Percentiles rank a stretch among this genome's conserved stretches.
These are phyloP conservation scores for Xerocomus subilludens DNA, from an alignment of 1,284 basidiomycete genomes.

Conservation along the genomic window DNA sequence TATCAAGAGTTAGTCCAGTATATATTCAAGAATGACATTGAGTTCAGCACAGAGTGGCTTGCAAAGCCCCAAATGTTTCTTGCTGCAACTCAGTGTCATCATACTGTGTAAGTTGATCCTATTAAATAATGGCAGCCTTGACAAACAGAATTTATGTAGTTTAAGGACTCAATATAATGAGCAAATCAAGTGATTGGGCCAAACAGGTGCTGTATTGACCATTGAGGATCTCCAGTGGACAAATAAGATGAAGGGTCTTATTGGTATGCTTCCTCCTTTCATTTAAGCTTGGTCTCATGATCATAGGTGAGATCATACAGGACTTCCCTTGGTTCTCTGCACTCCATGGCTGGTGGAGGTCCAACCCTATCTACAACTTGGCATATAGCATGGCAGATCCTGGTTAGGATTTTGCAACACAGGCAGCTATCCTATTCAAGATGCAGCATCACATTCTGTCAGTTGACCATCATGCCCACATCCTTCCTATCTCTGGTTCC, in stretches of 20 bases:
- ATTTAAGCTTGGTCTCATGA: neutral
- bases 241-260: neutral
- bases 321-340: too few species aligned
- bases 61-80: neutral
- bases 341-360: too few species aligned
- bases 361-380: too few species aligned
- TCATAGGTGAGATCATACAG: too few species aligned
- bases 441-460: too few species aligned
- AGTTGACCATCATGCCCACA: too few species aligned
- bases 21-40: neutral
- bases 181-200: neutral
- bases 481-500: too few species aligned
- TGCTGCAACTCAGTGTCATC: neutral
- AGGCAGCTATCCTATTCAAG: too few species aligned
- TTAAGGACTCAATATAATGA: neutral
- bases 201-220: neutral
- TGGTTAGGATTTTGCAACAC: too few species aligned
- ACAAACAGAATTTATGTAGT: too few species aligned
- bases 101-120: neutral
- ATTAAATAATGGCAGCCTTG: too few species aligned
- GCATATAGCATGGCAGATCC: too few species aligned
- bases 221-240: neutral
- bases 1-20: neutral
- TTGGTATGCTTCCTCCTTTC: neutral
- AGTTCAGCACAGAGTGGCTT: neutral